Evolutionary conservation across 352 stramenopile genomes (phyloP), one percentile per base, ranked within the genome.

Genomic region (Phytophthora uliginosa): DNA sequence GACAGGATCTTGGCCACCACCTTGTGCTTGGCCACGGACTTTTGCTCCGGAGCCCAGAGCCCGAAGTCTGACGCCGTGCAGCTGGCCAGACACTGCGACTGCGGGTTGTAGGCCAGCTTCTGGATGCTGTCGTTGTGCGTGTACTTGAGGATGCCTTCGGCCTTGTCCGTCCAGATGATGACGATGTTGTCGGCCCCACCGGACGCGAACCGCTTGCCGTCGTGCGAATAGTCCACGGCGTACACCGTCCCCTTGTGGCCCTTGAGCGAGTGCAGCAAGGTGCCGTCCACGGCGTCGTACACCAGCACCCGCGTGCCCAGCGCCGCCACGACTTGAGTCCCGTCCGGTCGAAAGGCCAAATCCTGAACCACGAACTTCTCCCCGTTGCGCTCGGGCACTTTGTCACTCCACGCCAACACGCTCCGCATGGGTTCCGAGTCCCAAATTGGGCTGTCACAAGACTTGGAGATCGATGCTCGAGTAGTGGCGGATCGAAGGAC

Each of bases 131-230:
- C 93, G 71, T 97, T 98, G 89, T 99, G 97, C 38, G 91, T 98
- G 82, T 98, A 99, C 84, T 99, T 99, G 68, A 99, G 88, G 54
- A 99, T 94, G 12, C 94, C 95, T 63, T 99, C 92, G 48, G 91
- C 95, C 61, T 98, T 98, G 70, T 92, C 85, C 26, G 89, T 98
- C 97, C 97, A 99, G 72, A 99, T 98, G 65, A 99, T 98, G n/a
- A 99, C 95, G 38, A 95, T 94, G 67, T 98, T 98, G 81, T 99
- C 97, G 0, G 94, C 92, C 13, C 95, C 96, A 36, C 96, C 95
- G 0, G 91, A 98, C 10, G 93, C 92, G 62, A 99, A 99, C 7
- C 91, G 89, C 66, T 97, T 97, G 58, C 95, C 95, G 63, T 98
- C 94, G 51, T 92, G 83, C 2, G 87, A 76, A 66, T 97, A 99